Evolutionary conservation across 495 filamentous ascomycete species (phyloP), one percentile per base, ranked within the genome.

Genomic region (Umbilicaria muhlenbergii): DNA sequence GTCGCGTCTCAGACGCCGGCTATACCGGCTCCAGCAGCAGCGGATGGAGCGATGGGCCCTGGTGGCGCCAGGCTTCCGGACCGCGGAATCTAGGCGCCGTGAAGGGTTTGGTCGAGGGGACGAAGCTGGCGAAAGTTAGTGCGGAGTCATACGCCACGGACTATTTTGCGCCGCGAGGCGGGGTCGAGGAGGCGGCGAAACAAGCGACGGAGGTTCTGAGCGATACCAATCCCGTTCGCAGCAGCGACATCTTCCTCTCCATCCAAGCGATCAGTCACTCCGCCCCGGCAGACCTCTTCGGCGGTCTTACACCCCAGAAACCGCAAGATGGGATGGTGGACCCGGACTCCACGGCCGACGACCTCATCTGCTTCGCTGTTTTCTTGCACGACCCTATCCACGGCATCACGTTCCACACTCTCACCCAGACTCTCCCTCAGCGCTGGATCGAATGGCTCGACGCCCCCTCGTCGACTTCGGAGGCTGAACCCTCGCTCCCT

Each of bases 331-430:
- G 65, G 0, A 68, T 72, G 1, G 65, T 71, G 21, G 74, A 75
- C 15, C 55, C 62, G 5, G 61, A 68, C 8, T 64, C 71, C 16
- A 50, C 61, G 3, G 50, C 53, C 6, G 71, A 77, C 24, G 68
- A 75, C 34, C 68, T 83, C 42, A 69, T 93, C 37, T 67, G 69
- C 38, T 96, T 98, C 50, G 91, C 91, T 16, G 69, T 96, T 44
- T 94, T 92, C 57, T 75, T 98, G 19, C 75, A 93, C 51, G 91
- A 98, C 59, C 89, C 91, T 16, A 75, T 93, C 35, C 91, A 98
- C 64, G 76, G 78, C 52, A 91, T 98, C 58, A 76, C 78, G 41
- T 98, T 88, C 69, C 67, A 77, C 55, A 77, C 86, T 15, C 59
- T 94, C 51, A 85, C 85, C 40, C 91, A 98, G 59, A 48, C 74